Conservation (phyloP, 2,329 filamentous ascomycete genomes). For the Bisporella sp. region DNA sequence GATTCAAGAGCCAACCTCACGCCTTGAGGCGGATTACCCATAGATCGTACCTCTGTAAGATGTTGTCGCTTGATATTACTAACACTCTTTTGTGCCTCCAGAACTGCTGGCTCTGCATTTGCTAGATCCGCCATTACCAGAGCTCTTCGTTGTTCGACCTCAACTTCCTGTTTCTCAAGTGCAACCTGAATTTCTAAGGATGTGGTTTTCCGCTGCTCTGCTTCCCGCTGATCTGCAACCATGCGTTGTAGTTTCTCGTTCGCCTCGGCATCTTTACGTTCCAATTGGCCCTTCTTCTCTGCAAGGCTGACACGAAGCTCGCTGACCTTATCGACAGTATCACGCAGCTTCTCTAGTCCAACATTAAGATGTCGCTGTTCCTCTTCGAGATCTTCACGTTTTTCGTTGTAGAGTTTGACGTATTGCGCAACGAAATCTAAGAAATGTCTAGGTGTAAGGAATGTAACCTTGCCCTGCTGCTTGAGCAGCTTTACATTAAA, state of each 20-base stretch:
- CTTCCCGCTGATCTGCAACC: constrained; percentile 92
- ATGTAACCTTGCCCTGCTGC: constrained; percentile 89
- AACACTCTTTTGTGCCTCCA: constrained; percentile 90
- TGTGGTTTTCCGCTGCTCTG: constrained; percentile 81
- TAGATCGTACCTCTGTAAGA: constrained; percentile 93
- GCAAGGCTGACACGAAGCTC: constrained; percentile 86
- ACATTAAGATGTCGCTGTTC: constrained; percentile 98
- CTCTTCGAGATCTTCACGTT: constrained; percentile 96
- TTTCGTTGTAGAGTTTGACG: constrained; percentile 94
- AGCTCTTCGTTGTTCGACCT: constrained; percentile 75
- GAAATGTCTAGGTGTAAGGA: constrained; percentile 93
- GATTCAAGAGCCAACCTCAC: constrained; percentile 90
- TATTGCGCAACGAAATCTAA: constrained; percentile 98
- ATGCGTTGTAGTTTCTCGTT: constrained; percentile 97
- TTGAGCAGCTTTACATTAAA: constrained; percentile 86
- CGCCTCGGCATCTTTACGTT: constrained; percentile 89
- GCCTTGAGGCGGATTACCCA: constrained; percentile 85
- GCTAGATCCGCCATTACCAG: constrained; percentile 84
- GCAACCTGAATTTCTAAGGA: constrained; percentile 85
- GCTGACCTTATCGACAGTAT: constrained; percentile 95
- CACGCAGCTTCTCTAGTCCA: constrained; percentile 91
- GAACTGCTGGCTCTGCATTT: constrained; percentile 84
- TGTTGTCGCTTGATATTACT: constrained; percentile 98
- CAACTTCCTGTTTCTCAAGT: constrained; percentile 81
- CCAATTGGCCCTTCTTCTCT: constrained; percentile 88